A percentile compares a stretch with the other conserved stretches of the same genome.
These are phyloP conservation scores for Vitis hybrid DNA, from an alignment of 177 flowering plant species.

Conservation along the genomic window DNA sequence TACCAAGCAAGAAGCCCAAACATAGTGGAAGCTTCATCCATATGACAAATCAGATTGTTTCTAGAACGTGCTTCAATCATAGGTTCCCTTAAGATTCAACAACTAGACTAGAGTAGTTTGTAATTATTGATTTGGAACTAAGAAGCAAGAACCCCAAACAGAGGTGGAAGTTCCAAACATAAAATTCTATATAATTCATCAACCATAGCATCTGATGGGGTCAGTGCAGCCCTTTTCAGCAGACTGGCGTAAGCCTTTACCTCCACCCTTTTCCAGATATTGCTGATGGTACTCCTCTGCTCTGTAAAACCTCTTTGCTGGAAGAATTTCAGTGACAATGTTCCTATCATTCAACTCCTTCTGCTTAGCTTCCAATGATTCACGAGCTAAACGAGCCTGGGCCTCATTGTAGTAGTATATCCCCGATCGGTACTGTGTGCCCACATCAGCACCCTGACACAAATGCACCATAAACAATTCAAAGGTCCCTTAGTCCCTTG, in stretches of 20 bases:
- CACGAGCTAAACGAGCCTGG: constrained; percentile 55
- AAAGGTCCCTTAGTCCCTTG: too few species aligned
- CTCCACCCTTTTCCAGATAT: constrained; percentile 76
- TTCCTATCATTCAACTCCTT: constrained; percentile 39
- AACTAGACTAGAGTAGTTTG: neutral
- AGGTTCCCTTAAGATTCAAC: too few species aligned
- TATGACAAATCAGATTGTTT: too few species aligned
- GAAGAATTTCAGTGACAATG: constrained; percentile 80
- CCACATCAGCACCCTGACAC: constrained; percentile 77
- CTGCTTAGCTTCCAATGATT: constrained; percentile 65
- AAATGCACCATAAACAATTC: neutral
- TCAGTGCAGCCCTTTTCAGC: constrained; percentile 81
- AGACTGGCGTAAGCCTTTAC: constrained; percentile 59
- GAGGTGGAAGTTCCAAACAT: neutral
- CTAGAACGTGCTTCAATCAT: too few species aligned
- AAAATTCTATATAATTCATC: constrained; percentile 5
- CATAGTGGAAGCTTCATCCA: too few species aligned
- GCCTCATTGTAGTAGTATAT: constrained; percentile 70
- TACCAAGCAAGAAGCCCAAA: too few species aligned
- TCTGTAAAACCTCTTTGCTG: constrained; percentile 72
- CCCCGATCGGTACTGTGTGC: constrained; percentile 78
- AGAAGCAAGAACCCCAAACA: neutral
- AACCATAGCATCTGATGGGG: constrained; percentile 82
- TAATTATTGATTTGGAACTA: neutral
- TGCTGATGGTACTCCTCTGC: constrained; percentile 94